Evolutionary conservation across 2,329 filamentous ascomycete genomes (phyloP).

Genomic region (Septoria petroselini): DNA sequence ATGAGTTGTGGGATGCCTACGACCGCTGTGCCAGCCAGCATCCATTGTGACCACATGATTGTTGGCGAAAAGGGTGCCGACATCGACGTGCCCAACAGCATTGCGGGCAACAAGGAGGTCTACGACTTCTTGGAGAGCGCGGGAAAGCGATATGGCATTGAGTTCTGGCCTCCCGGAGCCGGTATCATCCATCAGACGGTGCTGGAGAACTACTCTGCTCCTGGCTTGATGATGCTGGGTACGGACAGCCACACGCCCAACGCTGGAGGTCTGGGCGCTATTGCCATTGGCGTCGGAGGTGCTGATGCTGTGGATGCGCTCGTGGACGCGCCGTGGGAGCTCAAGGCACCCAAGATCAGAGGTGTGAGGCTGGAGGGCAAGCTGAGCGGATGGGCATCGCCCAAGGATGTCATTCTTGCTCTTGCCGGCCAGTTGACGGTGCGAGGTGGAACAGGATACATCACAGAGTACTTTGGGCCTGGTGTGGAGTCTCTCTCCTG

Average conservation of each 20-base stretch:
- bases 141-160: conserved; percentile 84
- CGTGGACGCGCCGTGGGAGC: conserved; percentile 93
- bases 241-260: conserved; percentile 98
- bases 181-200: conserved; percentile 98
- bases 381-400: conserved; percentile 85
- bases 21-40: conserved; percentile 92
- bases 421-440: conserved; percentile 89
- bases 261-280: conserved; percentile 87
- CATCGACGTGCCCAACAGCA: conserved; percentile 77
- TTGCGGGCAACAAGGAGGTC: conserved; percentile 90
- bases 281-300: conserved; percentile 95
- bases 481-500: conserved; percentile 85
- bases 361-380: conserved; percentile 81
- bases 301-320: conserved; percentile 96
- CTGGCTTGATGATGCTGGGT: conserved; percentile 96
- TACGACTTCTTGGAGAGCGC: conserved; percentile 97
- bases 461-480: conserved; percentile 74
- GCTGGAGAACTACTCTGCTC: conserved; percentile 95
- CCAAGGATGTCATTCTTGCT: conserved; percentile 91
- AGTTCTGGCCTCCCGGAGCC: conserved; percentile 91
- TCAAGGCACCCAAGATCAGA: conserved; percentile 88
- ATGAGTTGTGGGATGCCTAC: conserved; percentile 90
- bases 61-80: conserved; percentile 89
- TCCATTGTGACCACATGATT: conserved; percentile 99
- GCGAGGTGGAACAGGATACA: conserved; percentile 81